Percentiles rank a stretch among this genome's conserved stretches.
phyloP scores from a whole-genome alignment of 306 rosid species.

The Fragaria ananassa region DNA sequence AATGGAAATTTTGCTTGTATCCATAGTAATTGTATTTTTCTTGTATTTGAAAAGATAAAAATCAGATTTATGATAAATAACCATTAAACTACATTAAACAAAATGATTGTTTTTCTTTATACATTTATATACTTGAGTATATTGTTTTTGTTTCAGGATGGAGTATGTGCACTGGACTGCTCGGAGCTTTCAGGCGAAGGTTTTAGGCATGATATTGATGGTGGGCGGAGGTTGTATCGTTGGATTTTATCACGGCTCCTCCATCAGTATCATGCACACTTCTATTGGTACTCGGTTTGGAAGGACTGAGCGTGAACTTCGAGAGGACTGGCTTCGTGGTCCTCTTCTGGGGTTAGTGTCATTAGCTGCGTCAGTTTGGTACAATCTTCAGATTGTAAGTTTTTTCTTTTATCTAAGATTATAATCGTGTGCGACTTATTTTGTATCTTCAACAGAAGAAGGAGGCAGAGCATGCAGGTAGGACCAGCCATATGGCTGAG shows the following conservation, averaged over 20 bases:
- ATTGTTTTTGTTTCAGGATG: background rate
- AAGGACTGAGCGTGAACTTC: background rate
- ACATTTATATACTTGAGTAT: too few species aligned
- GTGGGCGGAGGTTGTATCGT: background rate
- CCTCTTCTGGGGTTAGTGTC: background rate
- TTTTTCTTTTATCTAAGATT: too few species aligned
- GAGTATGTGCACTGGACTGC: background rate
- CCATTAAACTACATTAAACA: too few species aligned
- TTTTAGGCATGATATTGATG: background rate
- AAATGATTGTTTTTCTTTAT: too few species aligned
- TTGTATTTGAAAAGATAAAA: constrained; percentile 2
- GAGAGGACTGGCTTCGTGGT: background rate
- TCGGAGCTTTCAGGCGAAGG: background rate
- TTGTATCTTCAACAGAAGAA: background rate
- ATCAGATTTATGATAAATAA: too few species aligned
- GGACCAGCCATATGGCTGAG: background rate
- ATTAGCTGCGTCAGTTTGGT: background rate
- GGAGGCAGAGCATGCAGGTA: background rate
- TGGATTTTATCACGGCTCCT: background rate
- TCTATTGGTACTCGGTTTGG: background rate
- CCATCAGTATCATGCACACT: background rate
- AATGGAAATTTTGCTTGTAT: background rate
- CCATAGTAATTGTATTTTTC: background rate
- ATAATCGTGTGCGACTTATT: background rate
- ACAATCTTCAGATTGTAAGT: background rate